Conservation (phyloP, 805 yeast genomes). For the Torulaspora gathmanii region DNA sequence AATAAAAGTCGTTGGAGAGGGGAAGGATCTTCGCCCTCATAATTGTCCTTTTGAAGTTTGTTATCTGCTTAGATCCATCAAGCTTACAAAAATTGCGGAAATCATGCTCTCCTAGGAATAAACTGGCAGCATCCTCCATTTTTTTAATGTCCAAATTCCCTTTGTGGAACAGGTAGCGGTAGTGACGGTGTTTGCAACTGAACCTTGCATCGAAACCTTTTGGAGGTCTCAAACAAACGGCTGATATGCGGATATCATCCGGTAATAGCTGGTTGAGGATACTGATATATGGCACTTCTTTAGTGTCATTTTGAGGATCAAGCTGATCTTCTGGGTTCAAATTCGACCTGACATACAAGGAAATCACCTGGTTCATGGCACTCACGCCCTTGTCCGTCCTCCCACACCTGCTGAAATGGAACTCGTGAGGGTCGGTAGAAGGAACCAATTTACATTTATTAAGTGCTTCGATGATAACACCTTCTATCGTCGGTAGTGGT, state of each 20-base stretch:
- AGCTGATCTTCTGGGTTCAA: slow-evolving; percentile 58
- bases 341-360: slow-evolving; percentile 68
- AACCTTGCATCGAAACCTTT: slow-evolving; percentile 83
- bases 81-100: slow-evolving; percentile 91
- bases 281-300: slow-evolving; percentile 71
- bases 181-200: slow-evolving; percentile 82
- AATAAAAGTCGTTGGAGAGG: slow-evolving; percentile 45
- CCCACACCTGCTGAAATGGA: slow-evolving; percentile 84
- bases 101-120: slow-evolving; percentile 69
- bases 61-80: slow-evolving; percentile 90
- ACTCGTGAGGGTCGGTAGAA: slow-evolving; percentile 53
- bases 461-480: slow-evolving; percentile 66
- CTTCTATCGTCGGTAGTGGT: slow-evolving; percentile 83
- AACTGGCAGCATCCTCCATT: slow-evolving; percentile 66
- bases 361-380: slow-evolving; percentile 92
- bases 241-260: slow-evolving; percentile 73
- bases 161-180: slow-evolving; percentile 71
- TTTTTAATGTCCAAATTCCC: slow-evolving; percentile 51
- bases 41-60: slow-evolving; percentile 67
- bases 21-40: slow-evolving; percentile 46
- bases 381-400: slow-evolving; percentile 96
- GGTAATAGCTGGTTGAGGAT: slow-evolving; percentile 77
- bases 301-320: slow-evolving; percentile 50
- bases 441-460: slow-evolving; percentile 60
- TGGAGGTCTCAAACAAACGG: slow-evolving; percentile 81